Percentiles rank a stretch among this genome's conserved stretches.
Conservation (phyloP, 192 early-diverging fungal genomes). For the Cetraspora pellucida region DNA sequence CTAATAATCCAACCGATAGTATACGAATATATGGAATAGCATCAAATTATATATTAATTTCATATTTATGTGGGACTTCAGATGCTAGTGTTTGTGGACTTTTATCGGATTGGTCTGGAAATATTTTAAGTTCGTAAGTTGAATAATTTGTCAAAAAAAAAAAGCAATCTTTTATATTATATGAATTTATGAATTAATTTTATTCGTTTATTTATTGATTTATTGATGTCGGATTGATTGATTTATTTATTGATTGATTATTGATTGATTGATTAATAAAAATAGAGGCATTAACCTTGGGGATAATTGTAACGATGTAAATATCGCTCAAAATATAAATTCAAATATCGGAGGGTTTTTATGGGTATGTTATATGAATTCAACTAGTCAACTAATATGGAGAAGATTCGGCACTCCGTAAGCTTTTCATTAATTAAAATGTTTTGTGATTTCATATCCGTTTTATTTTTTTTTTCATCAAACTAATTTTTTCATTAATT, state of each 20-base stretch:
- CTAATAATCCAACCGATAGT: background rate
- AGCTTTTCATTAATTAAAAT: background rate
- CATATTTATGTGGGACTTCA: background rate
- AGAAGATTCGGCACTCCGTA: background rate
- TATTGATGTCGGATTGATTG: background rate
- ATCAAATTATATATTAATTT: background rate
- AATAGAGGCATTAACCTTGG: background rate
- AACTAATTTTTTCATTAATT: background rate
- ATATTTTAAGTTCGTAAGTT: background rate
- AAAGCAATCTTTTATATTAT: too few species aligned
- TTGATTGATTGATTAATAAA: background rate
- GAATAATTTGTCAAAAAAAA: too few species aligned
- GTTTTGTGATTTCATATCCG: background rate
- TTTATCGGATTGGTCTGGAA: background rate
- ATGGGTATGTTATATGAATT: background rate
- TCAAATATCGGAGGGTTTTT: background rate
- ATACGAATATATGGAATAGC: background rate
- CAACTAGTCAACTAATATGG: background rate
- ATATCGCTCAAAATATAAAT: background rate
- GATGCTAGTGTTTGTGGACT: background rate
- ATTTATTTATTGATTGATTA: background rate
- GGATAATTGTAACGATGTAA: background rate
- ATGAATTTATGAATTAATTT: background rate
- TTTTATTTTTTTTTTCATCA: background rate
- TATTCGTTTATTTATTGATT: background rate